phyloP scores from a whole-genome alignment of 768 basidiomycete genomes.

The Suillus spraguei region DNA sequence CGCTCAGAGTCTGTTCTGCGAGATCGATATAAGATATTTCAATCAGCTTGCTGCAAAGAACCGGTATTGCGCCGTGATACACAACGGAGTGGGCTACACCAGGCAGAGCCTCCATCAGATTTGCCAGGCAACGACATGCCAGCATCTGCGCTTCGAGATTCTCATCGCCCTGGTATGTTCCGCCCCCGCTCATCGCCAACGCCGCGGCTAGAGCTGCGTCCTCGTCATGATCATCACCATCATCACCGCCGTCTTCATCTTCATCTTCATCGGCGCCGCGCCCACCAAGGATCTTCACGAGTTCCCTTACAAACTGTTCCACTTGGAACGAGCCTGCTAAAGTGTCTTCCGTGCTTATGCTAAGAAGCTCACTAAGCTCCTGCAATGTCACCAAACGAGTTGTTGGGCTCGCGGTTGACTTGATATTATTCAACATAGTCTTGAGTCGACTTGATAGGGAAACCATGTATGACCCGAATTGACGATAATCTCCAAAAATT shows the following conservation, averaged over 20 bases:
- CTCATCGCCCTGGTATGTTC: constrained; percentile 74
- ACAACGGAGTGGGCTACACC: constrained; percentile 98
- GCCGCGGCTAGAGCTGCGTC: constrained; percentile 90
- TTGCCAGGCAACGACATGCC: constrained; percentile 95
- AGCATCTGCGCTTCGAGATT: constrained; percentile 93
- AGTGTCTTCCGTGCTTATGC: constrained; percentile 97
- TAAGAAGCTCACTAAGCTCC: constrained; percentile 92
- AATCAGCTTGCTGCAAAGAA: constrained; percentile 94
- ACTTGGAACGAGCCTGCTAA: constrained; percentile 95
- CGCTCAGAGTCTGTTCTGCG: constrained; percentile 96
- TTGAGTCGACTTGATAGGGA: constrained; percentile 87
- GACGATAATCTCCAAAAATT: constrained; percentile 85
- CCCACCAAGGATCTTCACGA: constrained; percentile 89
- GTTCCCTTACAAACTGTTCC: constrained; percentile 88
- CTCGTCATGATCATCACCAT: constrained; percentile 66
- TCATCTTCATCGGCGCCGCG: constrained; percentile 72
- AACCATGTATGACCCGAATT: constrained; percentile 91
- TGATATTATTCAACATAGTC: constrained; percentile 88
- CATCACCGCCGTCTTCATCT: constrained; percentile 69
- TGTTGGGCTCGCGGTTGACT: constrained; percentile 79
- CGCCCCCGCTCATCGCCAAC: constrained; percentile 79
- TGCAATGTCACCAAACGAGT: constrained; percentile 89
- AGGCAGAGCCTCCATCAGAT: constrained; percentile 98
- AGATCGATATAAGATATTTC: constrained; percentile 98
- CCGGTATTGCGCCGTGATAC: constrained; percentile 97